A percentile compares a stretch with the other conserved stretches of the same genome.
These are phyloP conservation scores for Arthrobotrys pseudoclavata DNA, from an alignment of 2,329 filamentous ascomycete genomes.

Conservation along the genomic window DNA sequence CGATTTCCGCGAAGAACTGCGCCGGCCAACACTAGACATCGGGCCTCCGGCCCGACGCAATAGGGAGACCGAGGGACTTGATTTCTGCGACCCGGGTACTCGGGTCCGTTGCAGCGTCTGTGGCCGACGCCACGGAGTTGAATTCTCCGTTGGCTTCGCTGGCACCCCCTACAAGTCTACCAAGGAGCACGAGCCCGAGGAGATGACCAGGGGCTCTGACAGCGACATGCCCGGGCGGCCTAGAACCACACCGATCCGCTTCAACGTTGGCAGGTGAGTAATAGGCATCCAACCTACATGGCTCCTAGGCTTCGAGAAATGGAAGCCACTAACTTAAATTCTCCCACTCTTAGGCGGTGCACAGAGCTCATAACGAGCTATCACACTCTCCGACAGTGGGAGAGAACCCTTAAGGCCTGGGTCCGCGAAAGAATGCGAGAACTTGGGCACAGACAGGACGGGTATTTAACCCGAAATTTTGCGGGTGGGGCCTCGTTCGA, in stretches of 20 bases:
- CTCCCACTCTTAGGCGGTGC: not conserved
- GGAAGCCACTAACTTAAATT: not conserved
- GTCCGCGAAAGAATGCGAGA: constrained; percentile 11
- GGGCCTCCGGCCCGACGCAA: constrained; percentile 12
- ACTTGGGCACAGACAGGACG: not conserved
- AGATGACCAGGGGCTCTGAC: constrained; percentile 9
- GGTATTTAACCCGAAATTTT: not conserved
- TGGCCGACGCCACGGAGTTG: constrained; percentile 34
- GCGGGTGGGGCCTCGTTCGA: not conserved
- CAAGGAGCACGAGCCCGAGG: constrained; percentile 17
- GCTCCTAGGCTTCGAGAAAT: not conserved
- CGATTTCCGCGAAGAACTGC: constrained; percentile 46
- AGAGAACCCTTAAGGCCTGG: constrained; percentile 25
- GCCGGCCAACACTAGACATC: not conserved
- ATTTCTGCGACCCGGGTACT: not conserved
- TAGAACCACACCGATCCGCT: not conserved
- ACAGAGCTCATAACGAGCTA: constrained; percentile 11
- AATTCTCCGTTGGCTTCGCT: constrained; percentile 21
- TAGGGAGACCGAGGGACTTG: not conserved
- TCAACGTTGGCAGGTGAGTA: constrained; percentile 39
- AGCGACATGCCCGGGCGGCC: constrained; percentile 9
- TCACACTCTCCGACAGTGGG: constrained; percentile 51
- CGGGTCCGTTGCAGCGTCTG: constrained; percentile 44
- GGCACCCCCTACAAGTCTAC: constrained; percentile 35
- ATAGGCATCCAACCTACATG: no score